These are phyloP conservation scores for Salvia sclarea DNA, from an alignment of 305 asterid species.

Conservation along the genomic window DNA sequence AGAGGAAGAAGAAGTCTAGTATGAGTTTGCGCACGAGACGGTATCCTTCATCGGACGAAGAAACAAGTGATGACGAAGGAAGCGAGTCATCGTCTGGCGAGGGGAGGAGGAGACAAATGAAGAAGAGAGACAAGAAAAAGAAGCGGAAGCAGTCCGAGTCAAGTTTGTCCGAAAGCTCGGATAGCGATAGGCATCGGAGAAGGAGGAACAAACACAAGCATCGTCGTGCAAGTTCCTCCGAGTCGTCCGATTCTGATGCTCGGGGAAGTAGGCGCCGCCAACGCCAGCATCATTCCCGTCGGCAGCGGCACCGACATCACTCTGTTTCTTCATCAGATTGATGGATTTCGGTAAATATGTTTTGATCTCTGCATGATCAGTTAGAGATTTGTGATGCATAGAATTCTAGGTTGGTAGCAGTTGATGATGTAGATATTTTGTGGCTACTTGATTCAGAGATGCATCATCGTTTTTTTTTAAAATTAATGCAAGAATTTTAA, in stretches of 20 bases:
- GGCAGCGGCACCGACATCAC: conserved; percentile 4
- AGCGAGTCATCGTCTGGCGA: conserved; percentile 44
- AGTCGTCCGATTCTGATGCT: conserved; percentile 39
- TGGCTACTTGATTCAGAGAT: too few species aligned
- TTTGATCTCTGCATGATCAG: too few species aligned
- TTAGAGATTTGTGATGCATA: too few species aligned
- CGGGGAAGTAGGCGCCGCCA: conserved; percentile 32
- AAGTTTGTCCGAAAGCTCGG: conserved; percentile 51
- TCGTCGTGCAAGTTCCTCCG: conserved; percentile 40
- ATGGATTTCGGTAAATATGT: too few species aligned
- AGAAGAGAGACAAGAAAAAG: conserved; percentile 50
- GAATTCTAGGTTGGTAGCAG: too few species aligned
- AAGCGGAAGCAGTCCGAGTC: conserved; percentile 44
- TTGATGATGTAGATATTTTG: too few species aligned
- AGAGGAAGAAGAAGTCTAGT: conserved; percentile 50
- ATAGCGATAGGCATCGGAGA: conserved; percentile 40
- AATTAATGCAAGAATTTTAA: too few species aligned
- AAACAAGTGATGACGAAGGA: conserved; percentile 39
- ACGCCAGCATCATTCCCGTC: not conserved
- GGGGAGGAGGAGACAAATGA: conserved; percentile 44
- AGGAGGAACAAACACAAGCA: conserved; percentile 43
- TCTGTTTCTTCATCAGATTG: conserved; percentile 13
- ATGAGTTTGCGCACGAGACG: conserved; percentile 57
- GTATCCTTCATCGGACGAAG: conserved; percentile 39
- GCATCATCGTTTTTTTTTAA: too few species aligned